phyloP scores from a whole-genome alignment of 257 asterid species.

The Solanum okadae region DNA sequence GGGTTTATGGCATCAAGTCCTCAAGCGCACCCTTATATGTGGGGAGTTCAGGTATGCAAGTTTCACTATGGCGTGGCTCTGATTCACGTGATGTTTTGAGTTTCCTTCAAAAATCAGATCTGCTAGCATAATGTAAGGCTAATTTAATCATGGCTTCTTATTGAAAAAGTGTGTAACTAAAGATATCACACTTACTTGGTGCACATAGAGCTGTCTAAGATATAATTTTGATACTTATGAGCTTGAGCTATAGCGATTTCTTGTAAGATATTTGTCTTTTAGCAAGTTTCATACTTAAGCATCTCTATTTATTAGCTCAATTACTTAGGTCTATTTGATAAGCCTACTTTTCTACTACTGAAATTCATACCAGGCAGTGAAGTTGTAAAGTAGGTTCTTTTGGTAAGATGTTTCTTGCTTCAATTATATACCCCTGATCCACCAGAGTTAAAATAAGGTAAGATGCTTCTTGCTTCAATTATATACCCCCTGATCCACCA shows the following conservation, averaged over 20 bases:
- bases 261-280: neutral
- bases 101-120: neutral
- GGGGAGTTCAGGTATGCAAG: constrained; percentile 85
- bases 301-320: neutral
- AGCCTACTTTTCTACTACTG: neutral
- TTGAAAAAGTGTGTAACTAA: neutral
- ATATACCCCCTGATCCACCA: neutral
- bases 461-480: neutral
- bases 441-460: neutral
- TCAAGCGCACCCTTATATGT: constrained; percentile 90
- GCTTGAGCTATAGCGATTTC: neutral
- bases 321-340: neutral
- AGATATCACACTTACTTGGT: neutral
- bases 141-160: neutral
- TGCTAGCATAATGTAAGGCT: neutral
- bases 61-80: neutral
- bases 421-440: neutral
- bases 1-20: constrained; percentile 82
- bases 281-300: neutral
- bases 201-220: neutral
- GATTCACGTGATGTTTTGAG: neutral
- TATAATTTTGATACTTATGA: neutral
- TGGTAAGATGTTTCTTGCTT: neutral
- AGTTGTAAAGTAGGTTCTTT: neutral
- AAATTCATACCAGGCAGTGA: neutral